Base-by-base conservation (phyloP, 495 filamentous ascomycete genomes). In the Bryoglossum gracile region DNA sequence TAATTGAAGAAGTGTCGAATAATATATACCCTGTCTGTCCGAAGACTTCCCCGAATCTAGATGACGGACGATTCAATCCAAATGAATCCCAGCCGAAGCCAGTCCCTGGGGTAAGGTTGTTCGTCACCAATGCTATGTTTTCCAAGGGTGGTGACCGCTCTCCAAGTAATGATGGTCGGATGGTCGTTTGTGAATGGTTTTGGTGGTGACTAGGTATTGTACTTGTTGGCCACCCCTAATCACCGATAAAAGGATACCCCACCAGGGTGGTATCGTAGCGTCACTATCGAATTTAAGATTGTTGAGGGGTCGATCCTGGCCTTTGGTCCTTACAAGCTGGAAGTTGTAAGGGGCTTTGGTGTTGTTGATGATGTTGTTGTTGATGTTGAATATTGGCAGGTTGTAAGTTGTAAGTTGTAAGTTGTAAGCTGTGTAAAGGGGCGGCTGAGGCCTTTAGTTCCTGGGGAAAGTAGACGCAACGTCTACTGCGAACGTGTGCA, bases 231-330 rank as follows among this genome's bases (percentile, higher is more conserved):
- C 6, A 24, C 10, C 21, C 4, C 4, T 24, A 43, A 43, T 32
- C 10, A 43, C 23, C 41, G 41, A 43, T 32, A 33, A 32, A 32
- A 14, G 41, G 21, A 40, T 13, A 40, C 35, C 46, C 46, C 46
- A 30, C 35, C 41, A 14, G 26, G 6, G 26, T n/a, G 23, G 4
- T 4, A 43, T 48, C 46, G 38, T 48, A 48, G 46, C 6, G 46
- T 23, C 0, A 24, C 24, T 32, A 18, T 44, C 24, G 24, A 44
- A 21, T 39, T 48, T 48, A 48, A 48, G 45, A 32, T 48, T 48
- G 45, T 6, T 13, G 26, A 28, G 43, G 26, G 26, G 43, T n/a
- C n/a, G n/a, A n/a, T n/a, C n/a, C n/a, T n/a, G n/a, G n/a, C n/a
- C n/a, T n/a, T n/a, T n/a, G n/a, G n/a, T n/a, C n/a, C n/a, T n/a